A percentile compares a stretch with the other conserved stretches of the same genome.
Conservation (phyloP, 805 yeast species). For the Ogataea pilisensis region DNA sequence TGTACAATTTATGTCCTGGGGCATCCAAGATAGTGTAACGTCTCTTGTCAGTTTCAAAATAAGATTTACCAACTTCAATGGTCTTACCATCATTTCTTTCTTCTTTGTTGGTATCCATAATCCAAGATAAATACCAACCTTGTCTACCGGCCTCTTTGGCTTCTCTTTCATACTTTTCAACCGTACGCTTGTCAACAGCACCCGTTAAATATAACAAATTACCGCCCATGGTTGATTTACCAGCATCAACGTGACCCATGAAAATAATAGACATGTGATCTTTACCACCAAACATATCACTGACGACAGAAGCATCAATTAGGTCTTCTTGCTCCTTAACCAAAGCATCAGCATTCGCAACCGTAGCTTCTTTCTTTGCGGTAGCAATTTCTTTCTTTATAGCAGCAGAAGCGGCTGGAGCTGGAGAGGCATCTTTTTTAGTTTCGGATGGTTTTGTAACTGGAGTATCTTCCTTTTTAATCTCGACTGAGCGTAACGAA, state of each 20-base stretch:
- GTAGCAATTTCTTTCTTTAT: slow-evolving; percentile 2
- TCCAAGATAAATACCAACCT: slow-evolving; percentile 99
- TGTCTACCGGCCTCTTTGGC: slow-evolving; percentile 99
- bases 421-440: slow-evolving; percentile 14
- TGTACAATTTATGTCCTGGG: slow-evolving; percentile 99
- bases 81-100: slow-evolving; percentile 99
- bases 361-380: slow-evolving; percentile 14
- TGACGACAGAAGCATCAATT: slow-evolving; percentile 81
- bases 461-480: slow-evolving; percentile 14
- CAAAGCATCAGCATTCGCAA: slow-evolving; percentile 44
- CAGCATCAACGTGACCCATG: slow-evolving; percentile 99
- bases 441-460: slow-evolving; percentile 11
- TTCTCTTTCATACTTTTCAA: slow-evolving; percentile 96
- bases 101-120: slow-evolving; percentile 98
- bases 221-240: slow-evolving; percentile 99
- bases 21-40: slow-evolving; percentile 98
- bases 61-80: slow-evolving; percentile 97
- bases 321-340: slow-evolving; percentile 72
- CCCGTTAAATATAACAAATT: slow-evolving; percentile 90
- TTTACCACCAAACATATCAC: slow-evolving; percentile 94
- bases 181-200: slow-evolving; percentile 97
- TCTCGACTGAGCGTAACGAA: slow-evolving; percentile 9
- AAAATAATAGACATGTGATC: slow-evolving; percentile 95
- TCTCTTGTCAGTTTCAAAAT: slow-evolving; percentile 96
- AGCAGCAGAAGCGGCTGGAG: slow-evolving; percentile 15